Base-by-base conservation (phyloP, 345 rosid genomes). In the Gossypium mustelinum region DNA sequence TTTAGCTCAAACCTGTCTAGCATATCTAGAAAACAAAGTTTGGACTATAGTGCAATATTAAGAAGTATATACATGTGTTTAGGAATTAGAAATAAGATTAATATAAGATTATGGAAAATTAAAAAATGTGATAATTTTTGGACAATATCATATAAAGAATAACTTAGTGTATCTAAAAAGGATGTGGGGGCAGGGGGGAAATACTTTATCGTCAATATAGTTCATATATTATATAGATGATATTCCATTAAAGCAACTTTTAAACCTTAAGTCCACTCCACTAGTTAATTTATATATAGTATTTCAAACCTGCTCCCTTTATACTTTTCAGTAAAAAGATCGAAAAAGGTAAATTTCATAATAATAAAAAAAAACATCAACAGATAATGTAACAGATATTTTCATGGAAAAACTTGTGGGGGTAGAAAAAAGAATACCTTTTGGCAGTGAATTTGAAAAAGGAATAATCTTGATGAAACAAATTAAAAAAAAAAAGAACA, bases 261-360 rank as follows among this genome's bases (percentile, higher is more conserved):
- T 56, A 57, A 64, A 51, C 75, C 70, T 5, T 60, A 71, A 77
- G 59, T 76, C 80, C 80, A 73, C 76, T 73, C 70, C 45, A 29
- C n/a, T 18, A 12, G 18, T 41, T 65, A 16, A 63, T 13, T 39
- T 63, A 34, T 63, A 16, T 22, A 22, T 58, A 27, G 11, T 24
- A 43, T 60, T 62, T 24, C 52, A 45, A 45, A 24, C 58, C 43
- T 73, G 22, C 75, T 20, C 58, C 56, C 76, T 17, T 60, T 60
- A 9, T 70, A 17, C 29, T 75, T 70, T 76, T n/a, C 3, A 16
- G 45, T 51, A 69, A 50, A 34, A 59, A 51, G 56, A 48, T 50
- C 8, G 29, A 60, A 59, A 59, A 59, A 45, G 51, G 13, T 4
- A 39, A 47, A 47, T 25, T 27, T 5, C 7, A 70, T 16, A 57